These are phyloP conservation scores for Yamagishiella unicocca DNA, from an alignment of 139 green algal genomes.

Conservation along the genomic window DNA sequence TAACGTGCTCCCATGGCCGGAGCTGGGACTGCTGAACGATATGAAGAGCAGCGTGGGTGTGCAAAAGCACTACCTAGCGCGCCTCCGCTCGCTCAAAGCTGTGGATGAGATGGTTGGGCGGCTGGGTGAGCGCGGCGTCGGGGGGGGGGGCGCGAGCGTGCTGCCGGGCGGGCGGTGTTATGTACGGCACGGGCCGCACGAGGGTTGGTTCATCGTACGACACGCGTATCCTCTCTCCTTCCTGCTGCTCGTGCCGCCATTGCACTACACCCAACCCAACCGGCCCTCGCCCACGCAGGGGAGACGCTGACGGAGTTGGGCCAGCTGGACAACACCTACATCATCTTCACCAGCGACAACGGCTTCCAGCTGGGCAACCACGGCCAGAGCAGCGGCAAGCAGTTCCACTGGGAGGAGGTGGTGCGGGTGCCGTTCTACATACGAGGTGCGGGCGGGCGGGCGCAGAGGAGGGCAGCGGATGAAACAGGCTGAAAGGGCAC, in stretches of 20 bases:
- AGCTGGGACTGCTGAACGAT: not conserved
- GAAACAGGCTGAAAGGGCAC: not conserved
- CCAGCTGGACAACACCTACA: conserved; percentile 60
- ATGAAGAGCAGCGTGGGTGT: not conserved
- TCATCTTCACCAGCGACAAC: conserved; percentile 64
- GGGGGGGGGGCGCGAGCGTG: not conserved
- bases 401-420: conserved; percentile 42
- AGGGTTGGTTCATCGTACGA: not conserved
- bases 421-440: conserved; percentile 36
- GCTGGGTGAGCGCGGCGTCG: not conserved
- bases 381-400: conserved; percentile 23
- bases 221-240: not conserved
- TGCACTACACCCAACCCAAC: too few species aligned
- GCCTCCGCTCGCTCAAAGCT: conserved; percentile 18
- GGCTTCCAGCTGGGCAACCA: conserved; percentile 44
- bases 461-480: not conserved
- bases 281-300: not conserved
- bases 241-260: not conserved
- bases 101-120: conserved; percentile 55
- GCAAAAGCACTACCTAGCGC: conserved; percentile 37
- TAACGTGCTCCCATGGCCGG: not conserved
- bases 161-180: not conserved
- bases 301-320: conserved; percentile 35
- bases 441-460: not conserved
- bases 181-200: not conserved